Evolutionary conservation across 2,329 filamentous ascomycete species (phyloP), one percentile per base, ranked within the genome.

Genomic region (Diaporthe capsici): DNA sequence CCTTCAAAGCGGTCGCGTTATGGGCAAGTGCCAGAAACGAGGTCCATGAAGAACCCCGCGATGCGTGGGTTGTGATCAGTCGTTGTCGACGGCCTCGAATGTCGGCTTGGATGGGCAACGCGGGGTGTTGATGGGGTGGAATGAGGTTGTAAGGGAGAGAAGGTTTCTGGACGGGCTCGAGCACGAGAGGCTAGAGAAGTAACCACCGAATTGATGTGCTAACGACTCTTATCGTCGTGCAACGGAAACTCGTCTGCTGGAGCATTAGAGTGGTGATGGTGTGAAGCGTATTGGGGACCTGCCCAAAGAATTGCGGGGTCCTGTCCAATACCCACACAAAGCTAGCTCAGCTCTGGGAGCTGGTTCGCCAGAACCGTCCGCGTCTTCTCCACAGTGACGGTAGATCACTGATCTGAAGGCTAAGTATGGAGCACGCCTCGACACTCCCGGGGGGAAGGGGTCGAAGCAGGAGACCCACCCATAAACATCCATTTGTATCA

Each of bases 1-100:
- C 90, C 89, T 87, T 90, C 89, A 90, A 89, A 87, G 88, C 88
- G 86, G 87, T 90, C 88, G 89, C 88, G 87, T 88, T 88, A 86
- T 85, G 80, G 82, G 83, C 81, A 80, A 79, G 80, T 80, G 81
- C 81, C 83, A 83, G 81, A 80, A 82, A 80, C 80, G 80, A 78
- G 81, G 82, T 83, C 83, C 84, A 84, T 85, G 80, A 83, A 85
- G 82, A 78, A 76, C 79, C 68, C 77, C 77, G 71, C 76, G 74
- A 68, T 78, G 75, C 67, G 74, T 76, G 68, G 71, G 71, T 71
- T 76, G 76, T 73, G 61, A 37, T 65, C 73, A 76, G 72, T 72
- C 47, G 51, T 61, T 47, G 60, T 61, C 34, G 53, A 76, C 39
- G 20, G 63, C 51, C 51, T 20, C 44, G 25, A 17, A 31, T 49